Evolutionary conservation across 768 basidiomycete species (phyloP).

Genomic region (Tricholoma sp.): DNA sequence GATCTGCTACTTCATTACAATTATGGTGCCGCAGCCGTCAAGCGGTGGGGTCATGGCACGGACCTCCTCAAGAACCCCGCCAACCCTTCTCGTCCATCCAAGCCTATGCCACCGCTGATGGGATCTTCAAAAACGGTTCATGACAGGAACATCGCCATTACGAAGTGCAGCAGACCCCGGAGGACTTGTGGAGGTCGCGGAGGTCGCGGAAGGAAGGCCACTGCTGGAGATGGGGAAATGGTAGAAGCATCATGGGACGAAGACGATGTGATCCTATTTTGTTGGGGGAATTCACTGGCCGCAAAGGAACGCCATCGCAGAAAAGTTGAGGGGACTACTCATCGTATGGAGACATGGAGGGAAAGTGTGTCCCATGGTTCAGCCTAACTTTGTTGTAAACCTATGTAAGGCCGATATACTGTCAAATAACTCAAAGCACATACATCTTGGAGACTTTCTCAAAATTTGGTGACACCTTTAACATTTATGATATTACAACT

Average conservation of each 20-base stretch:
- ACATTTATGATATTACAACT: no score
- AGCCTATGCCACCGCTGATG: slow-evolving; percentile 11
- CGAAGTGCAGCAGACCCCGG: slow-evolving; percentile 6
- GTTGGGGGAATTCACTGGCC: slow-evolving; percentile 13
- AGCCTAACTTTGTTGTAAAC: slow-evolving; percentile 1
- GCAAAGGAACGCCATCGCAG: slow-evolving; percentile 15
- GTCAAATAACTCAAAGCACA: no score
- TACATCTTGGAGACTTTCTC: no score
- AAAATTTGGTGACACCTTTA: no score
- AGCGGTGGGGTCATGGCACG: slow-evolving; percentile 18
- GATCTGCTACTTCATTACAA: slow-evolving; percentile 23
- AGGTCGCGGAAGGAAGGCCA: slow-evolving; percentile 1
- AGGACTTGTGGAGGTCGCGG: background rate
- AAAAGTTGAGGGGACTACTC: slow-evolving; percentile 10
- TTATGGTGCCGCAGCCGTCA: slow-evolving; percentile 23
- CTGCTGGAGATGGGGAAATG: slow-evolving; percentile 6
- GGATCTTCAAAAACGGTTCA: slow-evolving; percentile 11
- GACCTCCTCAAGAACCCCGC: slow-evolving; percentile 9
- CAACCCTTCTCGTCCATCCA: slow-evolving; percentile 7
- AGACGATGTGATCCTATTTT: slow-evolving; percentile 19
- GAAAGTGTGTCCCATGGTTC: slow-evolving; percentile 6
- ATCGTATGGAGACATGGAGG: slow-evolving; percentile 18
- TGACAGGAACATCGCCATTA: slow-evolving; percentile 8
- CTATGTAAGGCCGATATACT: no score
- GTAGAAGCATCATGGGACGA: slow-evolving; percentile 15